Conservation (phyloP, 192 early-diverging fungal species). For the Phlyctochytrium bullatum region DNA sequence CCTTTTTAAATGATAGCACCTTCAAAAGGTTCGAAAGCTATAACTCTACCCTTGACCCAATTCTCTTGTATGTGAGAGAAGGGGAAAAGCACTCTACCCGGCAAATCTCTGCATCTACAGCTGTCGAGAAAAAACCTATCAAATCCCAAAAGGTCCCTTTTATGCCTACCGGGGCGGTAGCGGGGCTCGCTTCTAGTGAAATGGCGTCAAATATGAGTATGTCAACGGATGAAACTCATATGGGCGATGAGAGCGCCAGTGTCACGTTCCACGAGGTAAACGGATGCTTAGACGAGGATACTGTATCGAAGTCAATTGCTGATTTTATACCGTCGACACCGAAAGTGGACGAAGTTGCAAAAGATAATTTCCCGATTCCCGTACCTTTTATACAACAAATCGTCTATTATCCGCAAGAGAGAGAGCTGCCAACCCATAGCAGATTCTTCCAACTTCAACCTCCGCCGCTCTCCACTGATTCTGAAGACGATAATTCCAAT, state of each 20-base stretch:
- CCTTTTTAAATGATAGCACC: conserved; percentile 42
- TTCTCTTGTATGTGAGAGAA: conserved; percentile 34
- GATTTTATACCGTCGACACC: conserved; percentile 36
- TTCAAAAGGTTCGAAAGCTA: conserved; percentile 40
- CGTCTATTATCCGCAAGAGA: conserved; percentile 31
- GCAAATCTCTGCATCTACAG: conserved; percentile 1
- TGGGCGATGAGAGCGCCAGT: conserved; percentile 4
- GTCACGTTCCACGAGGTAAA: conserved; percentile 33
- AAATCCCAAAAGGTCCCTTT: conserved; percentile 17
- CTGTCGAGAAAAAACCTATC: conserved; percentile 33
- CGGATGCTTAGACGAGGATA: conserved; percentile 38
- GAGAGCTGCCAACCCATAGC: conserved; percentile 18
- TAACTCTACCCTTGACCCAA: conserved; percentile 27
- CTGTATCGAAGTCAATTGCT: conserved; percentile 38
- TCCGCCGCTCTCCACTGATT: conserved; percentile 16
- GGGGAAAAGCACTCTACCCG: conserved; percentile 27
- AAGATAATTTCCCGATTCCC: conserved; percentile 29
- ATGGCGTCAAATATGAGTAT: conserved; percentile 14
- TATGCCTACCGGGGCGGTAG: neutral
- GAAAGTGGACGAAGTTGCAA: conserved; percentile 22
- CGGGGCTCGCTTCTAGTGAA: neutral
- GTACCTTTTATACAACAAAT: conserved; percentile 44
- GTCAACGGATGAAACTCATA: neutral
- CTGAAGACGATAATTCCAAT: conserved; percentile 33
- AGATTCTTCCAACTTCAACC: conserved; percentile 33